Evolutionary conservation across 345 rosid genomes (phyloP), one percentile per base, ranked within the genome.

Genomic region (Camelina neglecta): DNA sequence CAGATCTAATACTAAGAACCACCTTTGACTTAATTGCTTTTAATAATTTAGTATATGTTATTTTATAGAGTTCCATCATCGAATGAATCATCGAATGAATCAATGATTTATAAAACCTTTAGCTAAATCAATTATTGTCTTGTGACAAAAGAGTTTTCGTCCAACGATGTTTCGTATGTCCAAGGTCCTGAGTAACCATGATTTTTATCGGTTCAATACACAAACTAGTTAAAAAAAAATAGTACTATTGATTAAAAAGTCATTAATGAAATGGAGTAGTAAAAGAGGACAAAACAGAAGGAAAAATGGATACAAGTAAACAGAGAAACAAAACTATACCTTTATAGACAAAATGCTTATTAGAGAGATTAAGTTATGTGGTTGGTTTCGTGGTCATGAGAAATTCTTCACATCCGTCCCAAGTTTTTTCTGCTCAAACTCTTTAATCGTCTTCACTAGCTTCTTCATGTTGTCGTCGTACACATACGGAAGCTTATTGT

Each of bases 391-490:
- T 59, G 44, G 81, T 78, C 81, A 73, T 45, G 81, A 73, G 60
- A 73, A 45, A 78, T 60, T 72, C 45, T 13, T 48, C 45, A 72
- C 74, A 42, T 36, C 68, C 5, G 20, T 39, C 79, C 75, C 79
- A 6, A 79, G 60, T 45, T 86, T 84, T 18, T 73, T 58, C 61
- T 67, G 80, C 83, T 90, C 96, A 56, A 89, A 90, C 60, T 83
- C 85, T 84, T 86, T 89, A 82, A 93, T 61, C 36, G 81, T 79
- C 3, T 69, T 69, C 13, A 69, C 84, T 7, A 90, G 87, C 76
- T 89, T 87, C 87, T 83, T 87, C 96, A 87, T 89, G 45, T 62
- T 89, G 35, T 87, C 88, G 15, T 93, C 96, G 24, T 82, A 89
- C 50, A 90, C 88, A 69, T 70, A 90, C 2, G 96, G 96, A 21